Conservation (phyloP, 345 rosid species). For the Eucalyptus coolabah region DNA sequence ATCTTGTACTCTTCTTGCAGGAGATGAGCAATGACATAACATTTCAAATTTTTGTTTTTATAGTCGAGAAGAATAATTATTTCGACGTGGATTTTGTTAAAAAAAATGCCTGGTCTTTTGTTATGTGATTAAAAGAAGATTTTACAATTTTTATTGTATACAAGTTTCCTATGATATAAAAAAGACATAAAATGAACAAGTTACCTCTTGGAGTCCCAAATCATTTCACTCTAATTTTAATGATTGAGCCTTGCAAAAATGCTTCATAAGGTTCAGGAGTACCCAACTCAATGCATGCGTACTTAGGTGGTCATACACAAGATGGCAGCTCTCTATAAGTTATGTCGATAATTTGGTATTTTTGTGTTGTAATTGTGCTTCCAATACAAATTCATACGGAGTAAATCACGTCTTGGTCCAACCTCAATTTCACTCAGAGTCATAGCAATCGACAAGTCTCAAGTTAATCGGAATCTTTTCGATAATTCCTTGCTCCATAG, state of each 20-base stretch:
- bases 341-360: accelerated
- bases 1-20: not conserved
- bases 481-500: not conserved
- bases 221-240: not conserved
- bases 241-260: not conserved
- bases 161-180: not conserved
- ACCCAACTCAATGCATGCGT: not conserved
- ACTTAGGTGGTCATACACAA: not conserved
- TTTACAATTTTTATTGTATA: not conserved
- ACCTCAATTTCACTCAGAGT: not conserved
- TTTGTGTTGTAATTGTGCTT: not conserved
- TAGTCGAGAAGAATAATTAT: not conserved
- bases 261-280: not conserved
- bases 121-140: not conserved
- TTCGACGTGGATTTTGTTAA: not conserved
- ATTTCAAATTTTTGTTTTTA: not conserved
- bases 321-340: not conserved
- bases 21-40: not conserved
- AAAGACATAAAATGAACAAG: not conserved
- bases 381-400: too few relatives aligned
- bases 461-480: not conserved
- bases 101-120: not conserved
- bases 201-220: not conserved
- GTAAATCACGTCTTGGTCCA: accelerated
- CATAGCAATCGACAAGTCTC: accelerated